Evolutionary conservation across 2,329 filamentous ascomycete genomes (phyloP), one percentile per base, ranked within the genome.

Genomic region (Periconia sp.): DNA sequence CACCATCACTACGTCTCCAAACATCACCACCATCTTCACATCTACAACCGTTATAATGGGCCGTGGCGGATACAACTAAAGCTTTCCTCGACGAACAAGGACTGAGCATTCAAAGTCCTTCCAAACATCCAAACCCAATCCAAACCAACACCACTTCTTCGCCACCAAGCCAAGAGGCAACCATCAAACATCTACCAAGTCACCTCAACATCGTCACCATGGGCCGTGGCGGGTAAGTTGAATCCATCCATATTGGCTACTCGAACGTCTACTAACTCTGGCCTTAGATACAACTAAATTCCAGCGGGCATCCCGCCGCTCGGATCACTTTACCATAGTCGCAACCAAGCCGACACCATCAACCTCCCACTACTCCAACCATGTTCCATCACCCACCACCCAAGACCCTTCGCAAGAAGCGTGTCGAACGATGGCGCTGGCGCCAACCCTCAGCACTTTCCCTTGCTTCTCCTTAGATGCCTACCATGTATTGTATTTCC

Each of bases 31-130:
- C 17, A 19, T 17, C 37, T 4, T 38, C 21, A 33, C 29, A 11
- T 28, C 13, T 31, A 37, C 35, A 28, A 52, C 38, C 40, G 39
- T 48, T 52, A 55, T 32, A 40, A 65, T 66, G 63, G 63, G 65
- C 26, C 65, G 65, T 35, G 65, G 65, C 46, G 65, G 65, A 41
- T 69, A 69, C 56, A 68, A 59, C 54, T 52, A 51, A 43, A 45
- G n/a, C 26, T 19, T 26, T 21, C 23, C 12, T 25, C 28, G 15
- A 35, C 18, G 23, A 6, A 21, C 18, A 22, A 7, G 15, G 16
- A 24, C 19, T 15, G 19, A 36, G 25, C n/a, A n/a, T n/a, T 30
- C 32, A 36, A 42, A 30, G 11, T 10, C 23, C 29, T 25, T 23
- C 8, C 29, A 33, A 30, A 23, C 37, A 21, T 6, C 45, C 19